Evolutionary conservation across 2,329 filamentous ascomycete species (phyloP), one percentile per base, ranked within the genome.

Genomic region (Fusarium foetens): DNA sequence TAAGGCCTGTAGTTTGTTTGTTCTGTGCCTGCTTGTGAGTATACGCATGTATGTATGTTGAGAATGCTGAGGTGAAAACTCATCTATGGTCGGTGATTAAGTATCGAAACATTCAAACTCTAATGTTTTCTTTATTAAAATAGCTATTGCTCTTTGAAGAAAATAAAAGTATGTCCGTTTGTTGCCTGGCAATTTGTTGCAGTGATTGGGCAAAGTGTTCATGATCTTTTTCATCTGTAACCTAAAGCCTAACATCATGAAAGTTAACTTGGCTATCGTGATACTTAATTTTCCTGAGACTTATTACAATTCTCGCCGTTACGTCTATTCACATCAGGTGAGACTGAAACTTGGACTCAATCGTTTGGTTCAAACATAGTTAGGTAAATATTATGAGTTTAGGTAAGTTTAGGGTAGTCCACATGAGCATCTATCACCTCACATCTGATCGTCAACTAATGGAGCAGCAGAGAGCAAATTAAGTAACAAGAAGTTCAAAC

Each of bases 71-170:
- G 2, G 10, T 8, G n/a, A 14, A 51, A 5, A 3, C 6, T 13
- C 11, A 12, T 16, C 11, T 4, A 51, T 3, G 0, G 12, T 35
- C 6, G 3, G 5, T 3, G 1, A 5, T 35, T 2, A 35, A 25
- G 4, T 21, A 25, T 16, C 17, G 1, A 9, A 51, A 14, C 2
- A 6, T 6, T 25, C 4, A 0, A 21, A 23, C 29, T 49, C 1
- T 7, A 2, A 5, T 3, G 6, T 23, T 6, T 8, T 9, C 9
- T n/a, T 11, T 5, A n/a, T 8, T 16, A 5, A 3, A 4, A 29
- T 29, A 11, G 10, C 11, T 4, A 19, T 0, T 5, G 5, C 35
- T 36, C 4, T 19, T 36, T 19, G 3, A 27, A 13, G 17, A 12
- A 17, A 17, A 17, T 4, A 48, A 31, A 23, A 31, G 27, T 48